Base-by-base conservation (phyloP, 140 eudicot species). In the Oenanthe javanica region DNA sequence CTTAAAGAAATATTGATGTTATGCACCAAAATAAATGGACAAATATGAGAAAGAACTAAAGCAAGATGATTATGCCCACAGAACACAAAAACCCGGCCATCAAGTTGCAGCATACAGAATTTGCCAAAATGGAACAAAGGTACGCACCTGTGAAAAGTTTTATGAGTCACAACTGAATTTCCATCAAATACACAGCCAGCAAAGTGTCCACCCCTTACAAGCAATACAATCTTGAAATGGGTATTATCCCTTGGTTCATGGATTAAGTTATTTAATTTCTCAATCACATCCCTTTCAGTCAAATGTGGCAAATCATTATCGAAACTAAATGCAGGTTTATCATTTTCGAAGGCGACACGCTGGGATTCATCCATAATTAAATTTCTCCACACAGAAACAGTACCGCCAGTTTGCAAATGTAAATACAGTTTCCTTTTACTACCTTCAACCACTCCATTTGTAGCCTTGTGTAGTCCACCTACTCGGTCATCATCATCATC, bases 151-250 rank as follows among this genome's bases (percentile, higher is more conserved):
- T 95, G 95, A 85, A 90, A 92, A 47, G 99, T 95, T 85, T 95
- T 95, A 77, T 95, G 97, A 77, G 93, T 96, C 88, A 90, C 93
- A 87, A 92, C 91, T 15, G 86, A 76, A 83, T 82, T 89, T 47
- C 97, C 97, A 84, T 95, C 97, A 88, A 94, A 94, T 54, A 95
- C 97, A 85, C 99, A 95, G 31, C 97, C 99, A 83, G 99, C 99
- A 84, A 95, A 95, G 81, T 95, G 99, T 25, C 99, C 99, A 79
- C 97, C 97, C 82, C 90, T 89, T 0, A 92, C 95, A 54, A 92
- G 97, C 85, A 95, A 90, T 79, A 95, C 89, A 80, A 95, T 85
- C 89, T 97, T 89, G 77, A 95, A 84, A 80, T 77, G 82, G 72
- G 93, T 85, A 64, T 79, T 86, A 81, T 92, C 86, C 78, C 97